Conservation (phyloP, 2,329 filamentous ascomycete species). For the Venturia effusa region DNA sequence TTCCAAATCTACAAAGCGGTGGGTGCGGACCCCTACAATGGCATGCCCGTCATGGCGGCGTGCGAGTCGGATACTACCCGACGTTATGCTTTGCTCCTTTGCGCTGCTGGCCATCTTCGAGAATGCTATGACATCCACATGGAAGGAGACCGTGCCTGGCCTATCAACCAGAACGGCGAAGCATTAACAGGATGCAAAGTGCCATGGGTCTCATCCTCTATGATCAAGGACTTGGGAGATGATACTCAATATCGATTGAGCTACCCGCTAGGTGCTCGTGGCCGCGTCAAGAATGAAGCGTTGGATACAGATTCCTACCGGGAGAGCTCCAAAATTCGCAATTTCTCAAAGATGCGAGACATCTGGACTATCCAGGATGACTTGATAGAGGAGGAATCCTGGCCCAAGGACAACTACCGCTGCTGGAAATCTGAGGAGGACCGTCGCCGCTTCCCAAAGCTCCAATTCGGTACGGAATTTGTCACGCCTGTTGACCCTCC, state of each 20-base stretch:
- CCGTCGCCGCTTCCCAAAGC: neutral
- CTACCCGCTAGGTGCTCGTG: neutral
- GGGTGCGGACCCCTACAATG: neutral
- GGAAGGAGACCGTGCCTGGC: neutral
- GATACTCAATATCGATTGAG: neutral
- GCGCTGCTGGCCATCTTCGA: neutral
- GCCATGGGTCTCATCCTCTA: neutral
- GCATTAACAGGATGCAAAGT: neutral
- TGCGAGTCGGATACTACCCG: neutral
- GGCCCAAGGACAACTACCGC: neutral
- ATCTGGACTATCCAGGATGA: neutral
- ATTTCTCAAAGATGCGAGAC: neutral
- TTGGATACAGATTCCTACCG: neutral
- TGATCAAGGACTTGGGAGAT: neutral
- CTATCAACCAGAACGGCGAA: neutral
- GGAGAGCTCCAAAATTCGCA: neutral
- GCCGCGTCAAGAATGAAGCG: neutral
- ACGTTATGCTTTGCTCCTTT: neutral
- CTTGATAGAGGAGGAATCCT: neutral
- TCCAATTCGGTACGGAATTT: neutral
- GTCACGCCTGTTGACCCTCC: neutral
- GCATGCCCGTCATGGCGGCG: neutral
- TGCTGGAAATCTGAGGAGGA: neutral
- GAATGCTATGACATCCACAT: neutral
- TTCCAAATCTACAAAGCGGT: neutral